phyloP scores from a whole-genome alignment of 768 basidiomycete species.

The Termitomyces eurrhizus region DNA sequence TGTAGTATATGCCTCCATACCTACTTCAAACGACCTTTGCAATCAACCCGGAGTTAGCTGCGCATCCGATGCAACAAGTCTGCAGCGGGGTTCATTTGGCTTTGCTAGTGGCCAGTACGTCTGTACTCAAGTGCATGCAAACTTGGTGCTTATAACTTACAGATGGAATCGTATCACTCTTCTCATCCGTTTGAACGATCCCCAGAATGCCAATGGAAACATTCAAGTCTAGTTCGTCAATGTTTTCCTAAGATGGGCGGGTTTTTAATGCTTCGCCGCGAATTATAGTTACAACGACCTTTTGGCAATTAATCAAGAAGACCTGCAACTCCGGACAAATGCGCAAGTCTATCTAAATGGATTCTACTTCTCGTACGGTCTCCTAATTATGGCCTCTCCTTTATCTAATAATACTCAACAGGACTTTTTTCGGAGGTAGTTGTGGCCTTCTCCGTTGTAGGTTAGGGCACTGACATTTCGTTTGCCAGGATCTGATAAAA shows the following conservation, averaged over 20 bases:
- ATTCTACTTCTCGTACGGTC: slow-evolving; percentile 71
- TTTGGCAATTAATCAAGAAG: slow-evolving; percentile 51
- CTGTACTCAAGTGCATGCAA: slow-evolving; percentile 3
- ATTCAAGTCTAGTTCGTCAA: slow-evolving; percentile 61
- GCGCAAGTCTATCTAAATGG: slow-evolving; percentile 55
- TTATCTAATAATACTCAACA: slow-evolving; percentile 18
- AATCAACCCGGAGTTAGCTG: slow-evolving; percentile 52
- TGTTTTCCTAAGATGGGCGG: slow-evolving; percentile 7
- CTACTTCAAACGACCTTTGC: slow-evolving; percentile 59
- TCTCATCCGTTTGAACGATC: slow-evolving; percentile 74
- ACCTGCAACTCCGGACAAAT: slow-evolving; percentile 60
- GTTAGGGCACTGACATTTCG: slow-evolving; percentile 10
- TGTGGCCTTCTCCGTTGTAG: neutral
- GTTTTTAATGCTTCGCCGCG: neutral
- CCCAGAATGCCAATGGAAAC: slow-evolving; percentile 68
- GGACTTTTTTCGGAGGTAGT: slow-evolving; percentile 80
- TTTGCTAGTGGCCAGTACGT: slow-evolving; percentile 64
- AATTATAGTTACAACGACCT: slow-evolving; percentile 66
- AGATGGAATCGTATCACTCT: slow-evolving; percentile 73
- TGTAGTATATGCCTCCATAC: slow-evolving; percentile 78
- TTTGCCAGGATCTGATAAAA: slow-evolving; percentile 50
- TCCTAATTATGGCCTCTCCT: neutral
- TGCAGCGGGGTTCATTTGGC: slow-evolving; percentile 61
- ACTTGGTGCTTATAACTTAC: slow-evolving; percentile 4
- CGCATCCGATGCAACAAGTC: slow-evolving; percentile 68